Evolutionary conservation across 1,284 basidiomycete species (phyloP).

Genomic region (Trichosporon asahii): DNA sequence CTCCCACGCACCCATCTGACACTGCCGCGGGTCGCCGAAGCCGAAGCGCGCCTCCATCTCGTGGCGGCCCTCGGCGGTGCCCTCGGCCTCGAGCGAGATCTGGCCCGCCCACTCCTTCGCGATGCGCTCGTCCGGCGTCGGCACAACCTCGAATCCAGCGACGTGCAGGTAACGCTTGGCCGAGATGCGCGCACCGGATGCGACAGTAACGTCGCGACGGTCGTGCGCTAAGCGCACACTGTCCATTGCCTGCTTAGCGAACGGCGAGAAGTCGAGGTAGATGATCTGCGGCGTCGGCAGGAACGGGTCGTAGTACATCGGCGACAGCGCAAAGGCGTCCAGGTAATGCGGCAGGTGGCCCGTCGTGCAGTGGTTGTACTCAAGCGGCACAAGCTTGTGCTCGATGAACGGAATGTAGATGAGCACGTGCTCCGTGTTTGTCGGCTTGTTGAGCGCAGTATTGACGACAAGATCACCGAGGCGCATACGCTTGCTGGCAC

Average conservation of each 20-base stretch:
- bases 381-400: slow-evolving; percentile 47
- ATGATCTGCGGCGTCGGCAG: slow-evolving; percentile 48
- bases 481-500: slow-evolving; percentile 42
- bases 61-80: slow-evolving; percentile 46
- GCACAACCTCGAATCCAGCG: slow-evolving; percentile 45
- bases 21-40: slow-evolving; percentile 26
- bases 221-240: slow-evolving; percentile 49
- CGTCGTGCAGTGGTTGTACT: slow-evolving; percentile 38
- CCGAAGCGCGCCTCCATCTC: slow-evolving; percentile 43
- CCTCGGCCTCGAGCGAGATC: slow-evolving; percentile 50
- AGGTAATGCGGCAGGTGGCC: slow-evolving; percentile 49
- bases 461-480: slow-evolving; percentile 51
- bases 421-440: slow-evolving; percentile 43
- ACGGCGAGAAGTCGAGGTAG: slow-evolving; percentile 49
- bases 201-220: slow-evolving; percentile 46
- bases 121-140: slow-evolving; percentile 23
- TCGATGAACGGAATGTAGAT: slow-evolving; percentile 43
- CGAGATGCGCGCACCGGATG: slow-evolving; percentile 46
- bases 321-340: slow-evolving; percentile 48
- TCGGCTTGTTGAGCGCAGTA: slow-evolving; percentile 42
- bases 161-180: slow-evolving; percentile 53
- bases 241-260: slow-evolving; percentile 34
- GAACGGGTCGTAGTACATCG: slow-evolving; percentile 51
- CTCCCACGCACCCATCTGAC: slow-evolving; percentile 45
- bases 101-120: slow-evolving; percentile 48